These are phyloP conservation scores for Cyclotella sp. DNA, from an alignment of 108 stramenopile species.

Conservation along the genomic window DNA sequence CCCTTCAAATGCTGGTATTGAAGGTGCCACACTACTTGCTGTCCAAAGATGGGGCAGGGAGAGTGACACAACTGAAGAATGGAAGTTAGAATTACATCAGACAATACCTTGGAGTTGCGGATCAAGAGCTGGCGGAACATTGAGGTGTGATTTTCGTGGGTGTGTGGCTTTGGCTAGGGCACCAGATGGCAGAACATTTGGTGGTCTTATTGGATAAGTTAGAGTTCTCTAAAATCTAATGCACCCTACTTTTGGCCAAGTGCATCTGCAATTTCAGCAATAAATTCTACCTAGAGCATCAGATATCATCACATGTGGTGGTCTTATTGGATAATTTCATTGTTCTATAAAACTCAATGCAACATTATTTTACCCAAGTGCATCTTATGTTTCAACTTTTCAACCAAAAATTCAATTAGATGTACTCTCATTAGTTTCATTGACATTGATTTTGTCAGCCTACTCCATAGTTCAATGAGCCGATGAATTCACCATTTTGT, in stretches of 20 bases:
- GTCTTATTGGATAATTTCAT: slow-evolving; percentile 61
- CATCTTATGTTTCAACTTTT: no score
- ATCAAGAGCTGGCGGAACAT: slow-evolving; percentile 71
- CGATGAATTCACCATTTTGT: no score
- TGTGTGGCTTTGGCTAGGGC: slow-evolving; percentile 79
- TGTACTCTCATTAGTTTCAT: no score
- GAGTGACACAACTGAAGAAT: slow-evolving; percentile 39
- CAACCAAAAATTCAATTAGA: no score
- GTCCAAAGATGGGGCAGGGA: slow-evolving; percentile 68
- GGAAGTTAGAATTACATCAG: slow-evolving; percentile 80
- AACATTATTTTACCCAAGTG: no score
- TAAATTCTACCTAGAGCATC: slow-evolving; percentile 47
- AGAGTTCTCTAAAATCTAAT: not conserved
- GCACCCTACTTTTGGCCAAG: no score
- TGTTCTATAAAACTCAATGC: not conserved
- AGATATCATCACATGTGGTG: slow-evolving; percentile 68
- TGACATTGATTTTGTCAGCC: no score
- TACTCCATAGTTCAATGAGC: no score
- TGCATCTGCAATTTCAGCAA: no score
- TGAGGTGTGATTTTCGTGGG: slow-evolving; percentile 78
- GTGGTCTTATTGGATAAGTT: slow-evolving; percentile 67
- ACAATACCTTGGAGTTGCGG: slow-evolving; percentile 83
- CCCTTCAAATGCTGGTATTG: slow-evolving; percentile 61
- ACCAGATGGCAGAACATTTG: slow-evolving; percentile 64
- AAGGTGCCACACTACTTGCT: slow-evolving; percentile 70